Evolutionary conservation across 2,329 filamentous ascomycete species (phyloP), one percentile per base, ranked within the genome.

Genomic region (Lomentospora prolificans): DNA sequence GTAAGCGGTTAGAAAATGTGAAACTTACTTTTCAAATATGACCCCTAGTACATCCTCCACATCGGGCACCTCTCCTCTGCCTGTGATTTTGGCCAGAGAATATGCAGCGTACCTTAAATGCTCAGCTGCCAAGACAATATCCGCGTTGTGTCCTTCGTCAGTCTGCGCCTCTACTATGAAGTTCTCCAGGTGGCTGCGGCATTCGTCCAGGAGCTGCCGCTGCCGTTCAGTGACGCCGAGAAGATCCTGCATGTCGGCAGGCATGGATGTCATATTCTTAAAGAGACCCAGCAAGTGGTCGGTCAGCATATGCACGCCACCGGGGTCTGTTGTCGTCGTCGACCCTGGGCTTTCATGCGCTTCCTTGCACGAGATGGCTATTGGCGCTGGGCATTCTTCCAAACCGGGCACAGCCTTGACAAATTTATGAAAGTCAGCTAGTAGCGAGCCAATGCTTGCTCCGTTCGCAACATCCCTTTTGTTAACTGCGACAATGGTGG

Each of bases 11-110:
- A n/a, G n/a, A n/a, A n/a, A n/a, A n/a, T n/a, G 50, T 51, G 25
- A 41, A 33, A 81, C 82, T 76, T 73, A 95, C 89, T 95, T 97
- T 69, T 97, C 92, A 72, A 99, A 99, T 3, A 99, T 91, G 22
- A 99, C 91, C 0, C 94, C 94, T 48, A 99, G 72, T 6, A 99
- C 89, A 66, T 97, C 94, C 67, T 99, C 92, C 14, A 97, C 90
- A 69, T 97, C 92, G 2, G 90, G 89, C 41, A 80, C 81, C 63
- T 90, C 89, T 1, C 90, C 91, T 56, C 82, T 82, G 0, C 94
- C 94, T 1, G 90, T 97, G 63, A 97, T 95, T 57, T 84, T 82
- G 2, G 90, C 87, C n/a, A 96, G 75, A 60, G 83, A 85, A 54
- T 85, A 81, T 1, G 89, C 90, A 10, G 90, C 91, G 61, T 82